phyloP scores from a whole-genome alignment of 1,139 yeast genomes.

The Suhomyces bribrorum region DNA sequence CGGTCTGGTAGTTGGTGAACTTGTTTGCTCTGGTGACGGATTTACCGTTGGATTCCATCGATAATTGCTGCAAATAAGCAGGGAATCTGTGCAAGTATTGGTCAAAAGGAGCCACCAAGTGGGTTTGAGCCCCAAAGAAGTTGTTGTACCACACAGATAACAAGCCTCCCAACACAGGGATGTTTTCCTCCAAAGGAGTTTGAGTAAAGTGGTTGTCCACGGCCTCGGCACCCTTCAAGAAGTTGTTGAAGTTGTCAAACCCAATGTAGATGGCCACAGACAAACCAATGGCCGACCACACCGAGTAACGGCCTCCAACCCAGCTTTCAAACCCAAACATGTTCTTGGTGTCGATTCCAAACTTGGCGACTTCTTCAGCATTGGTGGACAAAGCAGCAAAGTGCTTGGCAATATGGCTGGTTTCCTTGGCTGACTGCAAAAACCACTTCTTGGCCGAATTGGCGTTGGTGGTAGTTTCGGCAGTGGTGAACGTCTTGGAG shows the following conservation, averaged over 20 bases:
- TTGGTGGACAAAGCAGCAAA: conserved; percentile 96
- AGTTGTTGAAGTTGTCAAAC: conserved; percentile 84
- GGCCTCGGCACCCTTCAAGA: conserved; percentile 97
- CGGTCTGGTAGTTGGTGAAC: conserved; percentile 92
- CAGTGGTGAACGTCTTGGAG: conserved; percentile 97
- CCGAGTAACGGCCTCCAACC: conserved; percentile 99
- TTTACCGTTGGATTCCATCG: conserved; percentile 99
- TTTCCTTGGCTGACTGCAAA: conserved; percentile 67
- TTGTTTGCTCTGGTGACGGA: conserved; percentile 90
- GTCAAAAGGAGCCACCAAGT: conserved; percentile 96
- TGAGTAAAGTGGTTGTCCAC: conserved; percentile 85
- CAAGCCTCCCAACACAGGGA: conserved; percentile 90
- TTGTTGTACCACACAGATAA: conserved; percentile 97
- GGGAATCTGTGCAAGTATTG: conserved; percentile 99
- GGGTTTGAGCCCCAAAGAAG: conserved; percentile 97
- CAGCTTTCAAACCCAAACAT: conserved; percentile 98
- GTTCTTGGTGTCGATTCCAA: conserved; percentile 95
- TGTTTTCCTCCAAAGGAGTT: conserved; percentile 86
- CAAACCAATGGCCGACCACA: conserved; percentile 97
- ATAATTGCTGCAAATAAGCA: conserved; percentile 96
- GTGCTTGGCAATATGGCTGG: conserved; percentile 85
- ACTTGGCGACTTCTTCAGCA: conserved; percentile 84
- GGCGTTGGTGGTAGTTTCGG: conserved; percentile 96
- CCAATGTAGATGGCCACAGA: conserved; percentile 95
- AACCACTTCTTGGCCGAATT: conserved; percentile 95